phyloP scores from a whole-genome alignment of 192 early-diverging fungal species.

The Rhizophagus sp. region DNA sequence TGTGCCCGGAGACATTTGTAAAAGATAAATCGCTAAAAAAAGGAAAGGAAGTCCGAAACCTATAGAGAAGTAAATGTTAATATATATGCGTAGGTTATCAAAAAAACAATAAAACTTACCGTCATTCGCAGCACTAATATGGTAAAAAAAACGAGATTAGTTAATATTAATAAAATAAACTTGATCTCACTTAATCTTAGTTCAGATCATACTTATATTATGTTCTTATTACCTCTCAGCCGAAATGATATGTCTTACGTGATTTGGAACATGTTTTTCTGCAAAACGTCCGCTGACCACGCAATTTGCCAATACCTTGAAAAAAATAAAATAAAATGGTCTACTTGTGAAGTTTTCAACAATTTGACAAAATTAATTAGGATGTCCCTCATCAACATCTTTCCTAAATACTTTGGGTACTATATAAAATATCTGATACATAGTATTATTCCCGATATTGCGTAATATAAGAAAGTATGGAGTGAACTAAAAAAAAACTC shows the following conservation, averaged over 20 bases:
- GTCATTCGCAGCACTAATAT: constrained; percentile 77
- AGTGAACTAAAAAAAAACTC: background rate
- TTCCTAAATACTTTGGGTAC: no score
- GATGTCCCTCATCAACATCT: background rate
- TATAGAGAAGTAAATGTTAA: constrained; percentile 43
- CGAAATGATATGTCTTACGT: constrained; percentile 67
- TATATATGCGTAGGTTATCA: background rate
- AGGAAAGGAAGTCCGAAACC: constrained; percentile 80
- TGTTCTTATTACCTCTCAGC: constrained; percentile 52
- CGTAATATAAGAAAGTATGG: no score
- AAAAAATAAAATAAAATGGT: constrained; percentile 45
- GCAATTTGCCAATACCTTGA: constrained; percentile 75
- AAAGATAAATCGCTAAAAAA: constrained; percentile 74
- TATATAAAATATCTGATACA: no score
- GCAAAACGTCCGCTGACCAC: constrained; percentile 92
- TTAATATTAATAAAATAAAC: background rate
- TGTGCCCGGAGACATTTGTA: constrained; percentile 45
- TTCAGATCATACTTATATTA: no score
- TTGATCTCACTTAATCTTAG: background rate
- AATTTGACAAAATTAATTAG: background rate
- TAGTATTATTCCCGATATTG: no score
- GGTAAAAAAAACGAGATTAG: background rate
- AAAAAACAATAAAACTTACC: constrained; percentile 35
- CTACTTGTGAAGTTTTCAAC: no score
- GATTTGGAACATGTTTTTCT: constrained; percentile 74